Conservation (phyloP, 192 early-diverging fungal species). For the Backusella morwellensis region DNA sequence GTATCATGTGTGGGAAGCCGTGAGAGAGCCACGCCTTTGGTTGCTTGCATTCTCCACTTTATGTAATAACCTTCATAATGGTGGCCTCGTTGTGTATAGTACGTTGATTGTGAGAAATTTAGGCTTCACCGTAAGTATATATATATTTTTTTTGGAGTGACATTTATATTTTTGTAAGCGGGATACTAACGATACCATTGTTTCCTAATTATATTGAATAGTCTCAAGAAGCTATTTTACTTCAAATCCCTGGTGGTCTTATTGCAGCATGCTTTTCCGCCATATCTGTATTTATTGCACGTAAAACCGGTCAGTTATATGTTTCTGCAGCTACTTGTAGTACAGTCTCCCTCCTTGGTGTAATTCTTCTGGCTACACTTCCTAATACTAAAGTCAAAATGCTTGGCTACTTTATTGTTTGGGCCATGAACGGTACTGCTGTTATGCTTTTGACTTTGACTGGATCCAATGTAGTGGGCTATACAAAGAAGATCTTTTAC, state of each 20-base stretch:
- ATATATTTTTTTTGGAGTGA: background rate
- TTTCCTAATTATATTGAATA: background rate
- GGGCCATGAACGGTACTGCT: constrained; percentile 5
- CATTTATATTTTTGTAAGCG: background rate
- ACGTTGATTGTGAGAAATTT: constrained; percentile 12
- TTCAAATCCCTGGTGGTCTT: constrained; percentile 18
- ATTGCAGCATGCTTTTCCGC: background rate
- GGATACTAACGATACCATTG: too few species aligned
- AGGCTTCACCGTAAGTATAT: constrained; percentile 28
- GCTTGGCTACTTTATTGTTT: constrained; percentile 13
- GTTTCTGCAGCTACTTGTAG: background rate
- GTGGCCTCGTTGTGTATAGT: constrained; percentile 23
- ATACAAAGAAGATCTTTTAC: constrained; percentile 23
- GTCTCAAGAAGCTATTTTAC: constrained; percentile 12
- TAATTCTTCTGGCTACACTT: constrained; percentile 1
- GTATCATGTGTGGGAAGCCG: constrained; percentile 24
- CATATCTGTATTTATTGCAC: background rate
- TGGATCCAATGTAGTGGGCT: constrained; percentile 20
- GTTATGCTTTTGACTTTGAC: constrained; percentile 5
- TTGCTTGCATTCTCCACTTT: background rate
- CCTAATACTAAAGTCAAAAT: background rate
- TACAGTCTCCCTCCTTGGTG: background rate
- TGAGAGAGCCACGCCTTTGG: constrained; percentile 27
- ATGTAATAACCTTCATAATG: constrained; percentile 23
- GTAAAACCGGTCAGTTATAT: constrained; percentile 8